Conservation (phyloP, 139 green algal genomes). For the Volvox africanus region DNA sequence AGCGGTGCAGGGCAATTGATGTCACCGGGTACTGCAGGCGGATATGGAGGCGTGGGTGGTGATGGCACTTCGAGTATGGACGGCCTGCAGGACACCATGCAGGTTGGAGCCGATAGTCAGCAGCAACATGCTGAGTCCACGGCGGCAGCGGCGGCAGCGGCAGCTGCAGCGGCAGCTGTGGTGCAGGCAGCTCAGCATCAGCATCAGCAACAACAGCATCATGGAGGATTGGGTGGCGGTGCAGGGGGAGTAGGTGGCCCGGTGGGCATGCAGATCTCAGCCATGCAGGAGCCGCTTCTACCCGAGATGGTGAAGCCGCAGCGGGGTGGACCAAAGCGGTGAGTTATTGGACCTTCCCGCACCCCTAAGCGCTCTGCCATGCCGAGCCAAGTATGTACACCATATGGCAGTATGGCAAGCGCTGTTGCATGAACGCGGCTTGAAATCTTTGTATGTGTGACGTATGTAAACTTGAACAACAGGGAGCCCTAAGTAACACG, state of each 20-base stretch:
- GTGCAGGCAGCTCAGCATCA: neutral
- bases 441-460: too few species aligned
- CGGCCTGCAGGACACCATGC: neutral
- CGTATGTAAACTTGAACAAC: too few species aligned
- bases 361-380: too few species aligned
- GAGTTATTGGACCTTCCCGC: neutral
- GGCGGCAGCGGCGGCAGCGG: neutral
- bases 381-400: too few species aligned
- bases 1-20: neutral
- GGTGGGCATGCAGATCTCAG: neutral
- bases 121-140: neutral
- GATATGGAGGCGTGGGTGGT: neutral
- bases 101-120: neutral
- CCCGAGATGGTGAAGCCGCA: neutral
- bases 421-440: too few species aligned
- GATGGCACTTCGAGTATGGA: neutral
- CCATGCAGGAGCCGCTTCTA: neutral
- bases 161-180: neutral
- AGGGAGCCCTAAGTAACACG: too few species aligned
- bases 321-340: conserved; percentile 37
- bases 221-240: neutral
- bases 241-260: neutral
- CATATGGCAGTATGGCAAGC: too few species aligned
- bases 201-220: neutral
- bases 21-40: neutral